Conservation (phyloP, 2,329 filamentous ascomycete species). For the Microascus cirrosus region DNA sequence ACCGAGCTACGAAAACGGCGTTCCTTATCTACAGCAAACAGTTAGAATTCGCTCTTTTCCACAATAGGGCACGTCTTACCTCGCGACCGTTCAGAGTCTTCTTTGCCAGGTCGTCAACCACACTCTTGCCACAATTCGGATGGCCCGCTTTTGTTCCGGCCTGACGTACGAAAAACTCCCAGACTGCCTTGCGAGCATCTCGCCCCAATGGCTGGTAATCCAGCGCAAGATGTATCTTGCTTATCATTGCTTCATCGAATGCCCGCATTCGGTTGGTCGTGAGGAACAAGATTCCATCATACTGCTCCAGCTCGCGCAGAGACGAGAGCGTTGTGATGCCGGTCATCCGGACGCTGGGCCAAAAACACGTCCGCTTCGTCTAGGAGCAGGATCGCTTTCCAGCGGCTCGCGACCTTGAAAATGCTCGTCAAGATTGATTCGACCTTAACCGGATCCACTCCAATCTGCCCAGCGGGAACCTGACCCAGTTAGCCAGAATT, state of each 20-base stretch:
- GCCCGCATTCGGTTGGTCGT: conserved; percentile 8
- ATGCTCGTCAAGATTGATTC: conserved; percentile 7
- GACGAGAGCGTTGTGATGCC: conserved; percentile 8
- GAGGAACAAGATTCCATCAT: conserved; percentile 9
- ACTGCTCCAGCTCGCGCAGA: conserved; percentile 8
- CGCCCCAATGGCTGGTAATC: conserved; percentile 5
- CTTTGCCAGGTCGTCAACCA: not conserved
- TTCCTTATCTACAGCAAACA: not conserved
- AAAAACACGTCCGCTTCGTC: conserved; percentile 7
- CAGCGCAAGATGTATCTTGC: conserved; percentile 8
- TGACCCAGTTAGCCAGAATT: not conserved
- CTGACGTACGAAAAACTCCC: conserved; percentile 8
- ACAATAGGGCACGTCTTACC: not conserved
- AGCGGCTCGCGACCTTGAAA: conserved; percentile 10
- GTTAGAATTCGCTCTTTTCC: not conserved
- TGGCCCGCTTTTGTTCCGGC: conserved; percentile 3
- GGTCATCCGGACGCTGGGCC: conserved; percentile 5
- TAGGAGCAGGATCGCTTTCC: conserved; percentile 9
- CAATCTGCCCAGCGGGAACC: conserved; percentile 4
- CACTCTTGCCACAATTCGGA: not conserved
- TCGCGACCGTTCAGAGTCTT: not conserved
- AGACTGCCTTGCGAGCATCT: conserved; percentile 7
- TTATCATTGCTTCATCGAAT: conserved; percentile 9
- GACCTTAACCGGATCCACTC: conserved; percentile 4
- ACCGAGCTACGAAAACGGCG: not conserved